A percentile compares a stretch with the other conserved stretches of the same genome.
phyloP scores from a whole-genome alignment of 345 rosid genomes.

The Arabis hirsuta region DNA sequence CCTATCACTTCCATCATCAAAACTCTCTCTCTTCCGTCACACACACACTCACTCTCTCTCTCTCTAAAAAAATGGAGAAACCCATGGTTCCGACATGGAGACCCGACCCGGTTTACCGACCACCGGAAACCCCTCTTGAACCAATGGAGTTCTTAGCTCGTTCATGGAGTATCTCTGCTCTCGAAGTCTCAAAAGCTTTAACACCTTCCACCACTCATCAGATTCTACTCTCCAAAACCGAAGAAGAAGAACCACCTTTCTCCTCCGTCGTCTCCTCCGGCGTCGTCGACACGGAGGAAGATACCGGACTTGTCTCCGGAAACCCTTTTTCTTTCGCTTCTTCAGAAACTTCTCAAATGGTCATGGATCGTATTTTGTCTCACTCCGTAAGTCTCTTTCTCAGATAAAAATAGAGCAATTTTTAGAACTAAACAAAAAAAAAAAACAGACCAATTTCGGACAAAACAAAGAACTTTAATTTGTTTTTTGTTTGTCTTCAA shows the following conservation, averaged over 20 bases:
- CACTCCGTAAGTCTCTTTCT: slow-evolving; percentile 93
- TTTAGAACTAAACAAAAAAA: no score
- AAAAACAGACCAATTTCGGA: slow-evolving; percentile 42
- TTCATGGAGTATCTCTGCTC: slow-evolving; percentile 94
- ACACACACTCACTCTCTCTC: neutral
- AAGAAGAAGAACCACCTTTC: slow-evolving; percentile 58
- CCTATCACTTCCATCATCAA: slow-evolving; percentile 40
- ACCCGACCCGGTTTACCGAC: slow-evolving; percentile 66
- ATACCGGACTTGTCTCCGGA: slow-evolving; percentile 66
- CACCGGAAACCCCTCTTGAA: slow-evolving; percentile 87
- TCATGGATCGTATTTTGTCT: slow-evolving; percentile 96
- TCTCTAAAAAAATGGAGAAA: slow-evolving; percentile 54
- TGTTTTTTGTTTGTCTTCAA: neutral
- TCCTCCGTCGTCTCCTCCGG: slow-evolving; percentile 35
- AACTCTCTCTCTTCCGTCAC: neutral
- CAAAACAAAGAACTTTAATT: slow-evolving; percentile 24
- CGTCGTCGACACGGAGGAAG: slow-evolving; percentile 62
- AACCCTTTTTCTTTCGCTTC: slow-evolving; percentile 95
- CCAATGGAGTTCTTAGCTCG: slow-evolving; percentile 98
- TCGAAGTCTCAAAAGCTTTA: slow-evolving; percentile 77
- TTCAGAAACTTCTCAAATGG: slow-evolving; percentile 96
- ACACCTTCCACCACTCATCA: slow-evolving; percentile 61
- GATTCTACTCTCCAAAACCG: slow-evolving; percentile 57
- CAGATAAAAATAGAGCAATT: no score
- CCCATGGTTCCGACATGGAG: slow-evolving; percentile 63